phyloP scores from a whole-genome alignment of 2,329 filamentous ascomycete species.

The Fusarium multiceps region DNA sequence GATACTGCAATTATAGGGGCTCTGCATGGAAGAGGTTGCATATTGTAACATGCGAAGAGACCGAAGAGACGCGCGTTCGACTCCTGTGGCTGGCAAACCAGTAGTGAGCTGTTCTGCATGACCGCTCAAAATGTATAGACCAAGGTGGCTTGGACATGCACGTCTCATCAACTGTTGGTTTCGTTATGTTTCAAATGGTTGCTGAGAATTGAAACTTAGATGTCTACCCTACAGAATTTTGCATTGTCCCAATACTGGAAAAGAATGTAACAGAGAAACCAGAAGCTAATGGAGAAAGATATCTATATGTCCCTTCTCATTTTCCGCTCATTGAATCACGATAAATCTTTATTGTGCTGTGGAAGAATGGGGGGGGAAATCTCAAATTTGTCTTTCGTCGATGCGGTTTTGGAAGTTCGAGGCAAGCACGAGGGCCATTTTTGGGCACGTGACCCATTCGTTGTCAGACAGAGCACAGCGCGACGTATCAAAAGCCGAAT shows the following conservation, averaged over 20 bases:
- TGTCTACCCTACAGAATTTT: not conserved
- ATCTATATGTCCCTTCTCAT: no score
- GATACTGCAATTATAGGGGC: not conserved
- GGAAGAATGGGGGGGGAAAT: not conserved
- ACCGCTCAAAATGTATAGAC: not conserved
- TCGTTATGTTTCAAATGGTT: not conserved
- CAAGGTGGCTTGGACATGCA: no score
- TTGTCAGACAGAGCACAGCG: not conserved
- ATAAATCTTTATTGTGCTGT: accelerated
- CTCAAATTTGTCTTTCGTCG: accelerated
- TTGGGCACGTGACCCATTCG: not conserved
- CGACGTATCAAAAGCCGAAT: not conserved
- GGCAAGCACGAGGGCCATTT: not conserved
- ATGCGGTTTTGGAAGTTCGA: not conserved
- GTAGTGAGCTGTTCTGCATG: not conserved
- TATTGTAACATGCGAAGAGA: no score
- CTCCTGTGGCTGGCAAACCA: not conserved
- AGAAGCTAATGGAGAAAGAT: accelerated
- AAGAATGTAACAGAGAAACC: not conserved
- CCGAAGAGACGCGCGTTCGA: not conserved
- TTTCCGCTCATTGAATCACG: not conserved
- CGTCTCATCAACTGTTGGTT: no score
- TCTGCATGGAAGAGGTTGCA: no score
- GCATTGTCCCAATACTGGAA: accelerated
- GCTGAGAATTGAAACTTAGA: not conserved